A percentile compares a stretch with the other conserved stretches of the same genome.
Conservation (phyloP, 2,329 filamentous ascomycete genomes). For the Aspergillus sp. region DNA sequence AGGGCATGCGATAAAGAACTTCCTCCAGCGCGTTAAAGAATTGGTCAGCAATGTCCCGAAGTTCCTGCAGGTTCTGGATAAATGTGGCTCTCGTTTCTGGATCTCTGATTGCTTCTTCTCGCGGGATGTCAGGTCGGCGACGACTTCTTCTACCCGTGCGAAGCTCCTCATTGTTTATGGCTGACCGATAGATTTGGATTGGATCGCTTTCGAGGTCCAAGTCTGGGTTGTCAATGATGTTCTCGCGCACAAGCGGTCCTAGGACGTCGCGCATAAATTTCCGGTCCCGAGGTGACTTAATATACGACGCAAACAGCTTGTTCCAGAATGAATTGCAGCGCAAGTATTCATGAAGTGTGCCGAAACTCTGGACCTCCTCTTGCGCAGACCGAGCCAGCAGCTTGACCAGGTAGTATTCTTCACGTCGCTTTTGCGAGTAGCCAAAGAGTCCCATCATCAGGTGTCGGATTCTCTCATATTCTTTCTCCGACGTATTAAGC, state of each 20-base stretch:
- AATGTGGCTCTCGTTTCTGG: slow-evolving; percentile 89
- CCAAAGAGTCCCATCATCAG: slow-evolving; percentile 96
- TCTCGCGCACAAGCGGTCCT: slow-evolving; percentile 80
- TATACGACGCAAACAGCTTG: slow-evolving; percentile 81
- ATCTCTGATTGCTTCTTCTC: slow-evolving; percentile 93
- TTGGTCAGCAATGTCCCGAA: slow-evolving; percentile 91
- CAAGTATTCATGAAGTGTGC: slow-evolving; percentile 75
- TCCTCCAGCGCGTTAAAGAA: slow-evolving; percentile 82
- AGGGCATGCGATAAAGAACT: slow-evolving; percentile 82
- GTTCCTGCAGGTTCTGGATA: slow-evolving; percentile 88
- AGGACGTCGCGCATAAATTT: slow-evolving; percentile 88
- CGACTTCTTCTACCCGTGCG: slow-evolving; percentile 81
- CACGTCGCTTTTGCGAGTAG: slow-evolving; percentile 91
- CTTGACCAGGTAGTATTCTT: slow-evolving; percentile 95
- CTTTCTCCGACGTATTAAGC: slow-evolving; percentile 81
- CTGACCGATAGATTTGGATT: slow-evolving; percentile 91
- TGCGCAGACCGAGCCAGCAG: slow-evolving; percentile 76
- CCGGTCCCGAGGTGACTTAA: slow-evolving; percentile 84
- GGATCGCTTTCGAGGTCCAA: slow-evolving; percentile 95
- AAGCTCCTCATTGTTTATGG: slow-evolving; percentile 96
- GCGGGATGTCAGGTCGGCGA: slow-evolving; percentile 77
- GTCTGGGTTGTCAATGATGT: slow-evolving; percentile 86
- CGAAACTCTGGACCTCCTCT: slow-evolving; percentile 77
- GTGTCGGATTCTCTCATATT: slow-evolving; percentile 87
- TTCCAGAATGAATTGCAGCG: slow-evolving; percentile 92